Evolutionary conservation across 805 yeast species (phyloP), one percentile per base, ranked within the genome.

Genomic region (Kazachstania kunashirensis): DNA sequence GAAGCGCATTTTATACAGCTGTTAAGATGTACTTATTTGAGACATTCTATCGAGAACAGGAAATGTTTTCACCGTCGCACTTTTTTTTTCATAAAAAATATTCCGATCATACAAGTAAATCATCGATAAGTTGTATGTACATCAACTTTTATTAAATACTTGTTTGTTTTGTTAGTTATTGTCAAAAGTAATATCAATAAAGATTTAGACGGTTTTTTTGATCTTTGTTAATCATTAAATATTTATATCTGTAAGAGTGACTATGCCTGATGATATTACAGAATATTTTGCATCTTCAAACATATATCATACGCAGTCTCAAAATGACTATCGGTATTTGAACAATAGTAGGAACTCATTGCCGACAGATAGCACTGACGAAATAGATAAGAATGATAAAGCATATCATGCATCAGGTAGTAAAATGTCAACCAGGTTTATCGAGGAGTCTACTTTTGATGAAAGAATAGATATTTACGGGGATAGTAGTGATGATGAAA

Each of bases 201-300:
- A n/a, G n/a, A n/a, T n/a, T n/a, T n/a, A n/a, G n/a, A n/a, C n/a
- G n/a, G n/a, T n/a, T n/a, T n/a, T n/a, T n/a, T n/a, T n/a, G n/a
- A n/a, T n/a, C n/a, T n/a, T n/a, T n/a, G n/a, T n/a, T n/a, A n/a
- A n/a, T n/a, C n/a, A n/a, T n/a, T n/a, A n/a, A n/a, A n/a, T n/a
- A n/a, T n/a, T n/a, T n/a, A n/a, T n/a, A n/a, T n/a, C n/a, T n/a
- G n/a, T n/a, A n/a, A n/a, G n/a, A n/a, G n/a, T n/a, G n/a, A n/a
- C n/a, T n/a, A n/a, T 42, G 45, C 42, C 42, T 24, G 40, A 38
- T 24, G 45, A 42, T 33, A 38, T 42, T 19, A 42, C 42, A 8
- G 25, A n/a, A 17, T 42, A 38, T 28, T 42, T 38, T 31, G 36
- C 34, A 13, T 24, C 34, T 15, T 30, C 45, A 10, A 36, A 31